Percentiles rank a stretch among this genome's conserved stretches.
Evolutionary conservation across 176 grass and related monocot genomes (phyloP).

Genomic region (Lolium rigidum): DNA sequence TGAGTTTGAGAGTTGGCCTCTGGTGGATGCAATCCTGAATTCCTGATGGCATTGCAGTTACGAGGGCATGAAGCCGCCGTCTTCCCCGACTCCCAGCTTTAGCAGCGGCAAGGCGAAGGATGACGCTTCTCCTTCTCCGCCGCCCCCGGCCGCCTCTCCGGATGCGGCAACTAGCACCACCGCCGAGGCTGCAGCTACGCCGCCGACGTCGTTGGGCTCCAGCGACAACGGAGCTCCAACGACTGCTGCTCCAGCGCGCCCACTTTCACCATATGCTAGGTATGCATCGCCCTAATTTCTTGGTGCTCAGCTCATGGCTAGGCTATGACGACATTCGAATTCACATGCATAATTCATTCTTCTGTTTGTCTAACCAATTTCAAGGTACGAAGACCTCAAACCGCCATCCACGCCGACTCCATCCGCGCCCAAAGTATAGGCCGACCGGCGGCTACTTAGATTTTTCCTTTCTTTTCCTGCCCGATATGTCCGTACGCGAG

Average conservation of each 20-base stretch:
- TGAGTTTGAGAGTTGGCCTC: not conserved
- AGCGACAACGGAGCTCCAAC: slow-evolving; percentile 26
- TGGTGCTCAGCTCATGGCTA: not conserved
- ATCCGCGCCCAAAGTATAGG: slow-evolving; percentile 31
- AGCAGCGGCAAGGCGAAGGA: not conserved
- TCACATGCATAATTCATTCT: not conserved
- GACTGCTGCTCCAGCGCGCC: slow-evolving; percentile 9
- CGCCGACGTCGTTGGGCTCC: not conserved
- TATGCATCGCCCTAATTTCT: not conserved
- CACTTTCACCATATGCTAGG: slow-evolving; percentile 43
- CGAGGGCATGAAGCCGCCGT: slow-evolving; percentile 28
- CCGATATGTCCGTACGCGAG: too few species aligned
- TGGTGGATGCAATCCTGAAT: not conserved
- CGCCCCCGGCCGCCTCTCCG: not conserved
- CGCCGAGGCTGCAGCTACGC: not conserved
- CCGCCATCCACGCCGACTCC: slow-evolving; percentile 44
- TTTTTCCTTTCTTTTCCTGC: not conserved
- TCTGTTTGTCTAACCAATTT: not conserved
- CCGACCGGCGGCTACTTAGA: not conserved
- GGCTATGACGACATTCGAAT: not conserved
- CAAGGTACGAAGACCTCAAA: slow-evolving; percentile 47
- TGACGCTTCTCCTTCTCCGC: not conserved
- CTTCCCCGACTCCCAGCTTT: not conserved
- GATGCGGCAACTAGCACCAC: not conserved
- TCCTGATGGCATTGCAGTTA: slow-evolving; percentile 7